Evolutionary conservation across 306 rosid genomes (phyloP).

Genomic region (Morella rubra): DNA sequence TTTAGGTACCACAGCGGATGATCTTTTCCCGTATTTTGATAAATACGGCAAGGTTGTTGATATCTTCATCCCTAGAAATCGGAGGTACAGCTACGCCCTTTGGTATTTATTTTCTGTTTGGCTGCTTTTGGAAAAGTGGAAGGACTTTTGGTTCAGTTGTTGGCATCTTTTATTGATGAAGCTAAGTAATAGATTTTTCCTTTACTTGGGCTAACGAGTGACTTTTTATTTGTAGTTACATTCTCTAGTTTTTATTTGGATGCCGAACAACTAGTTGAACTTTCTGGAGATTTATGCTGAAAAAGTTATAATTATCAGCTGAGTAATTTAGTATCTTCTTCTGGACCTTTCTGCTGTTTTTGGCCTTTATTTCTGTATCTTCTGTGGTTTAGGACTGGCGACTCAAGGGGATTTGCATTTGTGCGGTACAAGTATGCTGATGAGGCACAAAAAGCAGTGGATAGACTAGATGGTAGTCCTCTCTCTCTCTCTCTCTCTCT

Average conservation of each 20-base stretch:
- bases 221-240: no score
- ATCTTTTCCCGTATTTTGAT: slow-evolving; percentile 79
- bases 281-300: no score
- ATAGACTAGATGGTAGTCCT: slow-evolving; percentile 85
- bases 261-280: background rate
- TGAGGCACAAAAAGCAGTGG: slow-evolving; percentile 89
- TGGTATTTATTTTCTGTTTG: background rate
- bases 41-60: slow-evolving; percentile 92
- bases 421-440: slow-evolving; percentile 92
- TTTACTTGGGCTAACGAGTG: no score
- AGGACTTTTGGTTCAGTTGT: no score
- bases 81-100: slow-evolving; percentile 43
- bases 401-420: slow-evolving; percentile 90
- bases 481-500: background rate
- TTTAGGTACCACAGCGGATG: slow-evolving; percentile 81
- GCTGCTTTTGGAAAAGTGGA: background rate
- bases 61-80: slow-evolving; percentile 89
- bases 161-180: no score
- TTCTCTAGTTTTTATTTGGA: no score
- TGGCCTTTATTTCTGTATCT: background rate
- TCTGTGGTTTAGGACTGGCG: slow-evolving; percentile 61
- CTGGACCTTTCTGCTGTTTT: background rate
- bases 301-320: background rate
- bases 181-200: no score
- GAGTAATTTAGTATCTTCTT: background rate